Evolutionary conservation across 2,329 filamentous ascomycete genomes (phyloP), one percentile per base, ranked within the genome.

Genomic region (Diaporthe citri): DNA sequence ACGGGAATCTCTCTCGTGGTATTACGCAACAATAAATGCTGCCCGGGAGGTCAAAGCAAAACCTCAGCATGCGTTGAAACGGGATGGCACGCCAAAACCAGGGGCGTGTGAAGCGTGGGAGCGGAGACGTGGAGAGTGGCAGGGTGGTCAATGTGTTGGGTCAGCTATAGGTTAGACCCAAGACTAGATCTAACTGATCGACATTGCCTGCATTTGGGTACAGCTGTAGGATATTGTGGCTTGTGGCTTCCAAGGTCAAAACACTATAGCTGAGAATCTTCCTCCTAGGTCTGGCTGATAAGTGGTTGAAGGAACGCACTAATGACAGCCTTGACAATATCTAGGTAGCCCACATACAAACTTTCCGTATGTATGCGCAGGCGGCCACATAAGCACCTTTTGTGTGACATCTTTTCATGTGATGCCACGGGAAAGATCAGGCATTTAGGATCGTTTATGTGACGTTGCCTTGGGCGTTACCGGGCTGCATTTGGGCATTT

Each of bases 161-260:
- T 28, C 34, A 25, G 64, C 31, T 52, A 52, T 8, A 22, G 12
- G 0, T 36, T 52, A 51, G 31, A 20, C n/a, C 22, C 22, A 25
- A 22, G 22, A 52, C 64, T 67, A 67, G 22, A 25, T 36, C 62
- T 39, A 5, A 6, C 12, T 25, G 64, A 67, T 52, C 62, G 46
- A 12, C 46, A 39, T 67, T 52, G 4, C 13, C 12, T 52, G 8
- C 15, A 28, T 7, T 39, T 36, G 15, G 43, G 43, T 20, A 51
- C 6, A 51, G 9, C 22, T 22, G 31, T 51, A 22, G 20, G 62
- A 25, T 1, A 28, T 67, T 25, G 64, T 67, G 64, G 64, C 64
- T 67, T 67, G 64, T 25, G n/a, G 13, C 62, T 52, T 52, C 22
- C 31, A 51, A 20, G 64, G 31, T 67, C 64, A 67, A 36, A 39